Evolutionary conservation across 352 stramenopile species (phyloP).

Genomic region (Aphanomyces euteiches): DNA sequence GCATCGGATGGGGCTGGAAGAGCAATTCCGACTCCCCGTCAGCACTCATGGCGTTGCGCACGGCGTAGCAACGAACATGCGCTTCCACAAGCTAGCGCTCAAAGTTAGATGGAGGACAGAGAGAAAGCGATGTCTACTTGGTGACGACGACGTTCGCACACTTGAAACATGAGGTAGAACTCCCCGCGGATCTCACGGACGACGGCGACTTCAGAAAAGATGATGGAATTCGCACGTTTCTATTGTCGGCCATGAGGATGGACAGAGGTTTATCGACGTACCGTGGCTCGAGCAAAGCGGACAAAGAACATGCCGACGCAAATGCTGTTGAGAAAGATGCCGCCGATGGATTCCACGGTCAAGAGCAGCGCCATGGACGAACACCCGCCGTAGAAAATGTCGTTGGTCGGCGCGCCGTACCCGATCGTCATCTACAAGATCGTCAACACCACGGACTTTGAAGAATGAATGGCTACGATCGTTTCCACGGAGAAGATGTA

Average conservation of each 20-base stretch:
- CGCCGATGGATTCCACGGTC: slow-evolving; percentile 78
- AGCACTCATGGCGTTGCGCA: slow-evolving; percentile 56
- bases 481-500: slow-evolving; percentile 87
- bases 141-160: slow-evolving; percentile 84
- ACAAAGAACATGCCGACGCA: slow-evolving; percentile 87
- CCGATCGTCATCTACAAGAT: slow-evolving; percentile 77
- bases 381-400: slow-evolving; percentile 86
- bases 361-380: slow-evolving; percentile 70
- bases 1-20: slow-evolving; percentile 81
- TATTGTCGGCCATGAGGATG: slow-evolving; percentile 29
- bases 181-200: slow-evolving; percentile 85
- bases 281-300: slow-evolving; percentile 72
- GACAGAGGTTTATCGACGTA: slow-evolving; percentile 34
- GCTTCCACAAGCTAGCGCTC: slow-evolving; percentile 56
- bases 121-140: slow-evolving; percentile 35
- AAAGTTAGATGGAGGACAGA: neutral
- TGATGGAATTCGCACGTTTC: slow-evolving; percentile 81
- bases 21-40: slow-evolving; percentile 50
- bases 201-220: slow-evolving; percentile 78
- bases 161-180: slow-evolving; percentile 89
- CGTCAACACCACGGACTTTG: slow-evolving; percentile 36
- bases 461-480: slow-evolving; percentile 49
- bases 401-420: slow-evolving; percentile 76
- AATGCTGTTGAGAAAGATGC: slow-evolving; percentile 83
- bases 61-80: slow-evolving; percentile 75